Evolutionary conservation across 2,329 filamentous ascomycete species (phyloP).

Genomic region (Penicillium decumbens): DNA sequence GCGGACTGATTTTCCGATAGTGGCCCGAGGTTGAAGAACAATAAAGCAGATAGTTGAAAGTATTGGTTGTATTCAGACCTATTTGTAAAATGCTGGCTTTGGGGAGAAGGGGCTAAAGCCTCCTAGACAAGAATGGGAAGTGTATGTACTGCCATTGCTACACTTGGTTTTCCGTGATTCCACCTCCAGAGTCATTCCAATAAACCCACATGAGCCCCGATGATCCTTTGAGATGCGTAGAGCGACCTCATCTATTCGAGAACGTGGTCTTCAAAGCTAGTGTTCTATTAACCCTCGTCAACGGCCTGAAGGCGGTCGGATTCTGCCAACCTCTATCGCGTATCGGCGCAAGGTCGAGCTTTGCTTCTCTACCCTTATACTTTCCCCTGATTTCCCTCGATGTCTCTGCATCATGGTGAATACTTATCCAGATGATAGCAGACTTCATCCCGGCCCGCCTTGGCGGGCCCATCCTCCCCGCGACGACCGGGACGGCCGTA

Average conservation of each 20-base stretch:
- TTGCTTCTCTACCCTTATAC: background rate
- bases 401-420: constrained; percentile 27
- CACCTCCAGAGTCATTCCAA: background rate
- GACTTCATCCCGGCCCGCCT: constrained; percentile 20
- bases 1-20: background rate
- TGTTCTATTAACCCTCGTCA: background rate
- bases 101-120: no score
- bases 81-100: background rate
- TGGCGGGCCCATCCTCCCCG: constrained; percentile 26
- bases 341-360: constrained; percentile 7
- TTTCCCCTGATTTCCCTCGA: constrained; percentile 1
- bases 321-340: constrained; percentile 11
- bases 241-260: background rate
- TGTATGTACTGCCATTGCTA: background rate
- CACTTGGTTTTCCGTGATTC: background rate
- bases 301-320: constrained; percentile 7
- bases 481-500: constrained; percentile 40
- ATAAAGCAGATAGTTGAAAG: background rate
- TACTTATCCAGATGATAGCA: constrained; percentile 26
- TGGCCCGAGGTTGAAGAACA: background rate
- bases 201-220: background rate
- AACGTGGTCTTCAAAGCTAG: background rate
- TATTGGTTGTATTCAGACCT: background rate
- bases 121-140: background rate
- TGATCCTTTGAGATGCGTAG: background rate